Evolutionary conservation across 2,329 filamentous ascomycete species (phyloP).

Genomic region (Aspergillus pseudoviridinutans): DNA sequence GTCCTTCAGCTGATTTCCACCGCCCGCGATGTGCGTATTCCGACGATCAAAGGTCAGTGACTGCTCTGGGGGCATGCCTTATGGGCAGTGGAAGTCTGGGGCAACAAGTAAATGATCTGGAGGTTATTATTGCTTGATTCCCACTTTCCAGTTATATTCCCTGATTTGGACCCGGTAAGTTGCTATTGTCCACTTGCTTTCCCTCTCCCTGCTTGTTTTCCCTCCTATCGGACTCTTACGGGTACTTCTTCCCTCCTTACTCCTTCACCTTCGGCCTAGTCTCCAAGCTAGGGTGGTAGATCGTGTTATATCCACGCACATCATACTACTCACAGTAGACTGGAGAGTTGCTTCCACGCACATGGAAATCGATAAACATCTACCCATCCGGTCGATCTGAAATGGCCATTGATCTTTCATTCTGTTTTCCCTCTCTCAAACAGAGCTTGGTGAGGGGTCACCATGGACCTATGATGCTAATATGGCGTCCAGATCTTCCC

Average conservation of each 20-base stretch:
- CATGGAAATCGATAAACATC: conserved; percentile 9
- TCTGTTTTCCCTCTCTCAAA: neutral
- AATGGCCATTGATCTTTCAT: neutral
- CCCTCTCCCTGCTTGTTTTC: neutral
- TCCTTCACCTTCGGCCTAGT: neutral
- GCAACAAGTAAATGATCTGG: neutral
- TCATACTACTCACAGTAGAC: conserved; percentile 6
- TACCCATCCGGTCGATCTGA: neutral
- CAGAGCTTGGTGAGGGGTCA: neutral
- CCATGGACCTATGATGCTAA: conserved; percentile 17
- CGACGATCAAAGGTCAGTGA: neutral
- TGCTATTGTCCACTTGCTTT: neutral
- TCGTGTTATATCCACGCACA: conserved; percentile 37
- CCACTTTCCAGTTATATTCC: neutral
- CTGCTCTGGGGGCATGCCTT: conserved; percentile 1
- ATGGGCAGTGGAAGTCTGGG: neutral
- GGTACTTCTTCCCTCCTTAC: neutral
- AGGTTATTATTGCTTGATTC: neutral
- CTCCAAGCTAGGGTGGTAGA: neutral
- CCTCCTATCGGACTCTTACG: neutral
- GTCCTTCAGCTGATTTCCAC: neutral
- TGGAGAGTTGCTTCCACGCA: conserved; percentile 38
- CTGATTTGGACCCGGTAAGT: neutral
- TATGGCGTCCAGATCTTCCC: conserved; percentile 14
- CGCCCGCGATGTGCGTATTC: conserved; percentile 4